Conservation (phyloP, 192 early-diverging fungal species). For the Coemansia sp. region DNA sequence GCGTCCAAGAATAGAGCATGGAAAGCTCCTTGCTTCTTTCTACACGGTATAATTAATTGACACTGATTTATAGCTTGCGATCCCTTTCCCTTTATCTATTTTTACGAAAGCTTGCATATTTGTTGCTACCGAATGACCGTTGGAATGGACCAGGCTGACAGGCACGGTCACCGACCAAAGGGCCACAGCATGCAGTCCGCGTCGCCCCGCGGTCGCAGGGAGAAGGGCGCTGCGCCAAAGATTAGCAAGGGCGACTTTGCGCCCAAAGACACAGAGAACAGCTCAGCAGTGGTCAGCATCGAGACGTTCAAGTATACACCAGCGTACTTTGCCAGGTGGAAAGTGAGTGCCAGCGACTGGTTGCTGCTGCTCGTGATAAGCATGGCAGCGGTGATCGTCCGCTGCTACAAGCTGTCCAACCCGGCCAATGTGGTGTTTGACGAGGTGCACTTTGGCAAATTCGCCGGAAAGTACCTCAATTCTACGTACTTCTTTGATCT, state of each 20-base stretch:
- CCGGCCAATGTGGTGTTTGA: slow-evolving; percentile 72
- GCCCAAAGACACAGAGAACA: background rate
- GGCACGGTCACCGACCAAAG: slow-evolving; percentile 22
- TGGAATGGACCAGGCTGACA: slow-evolving; percentile 20
- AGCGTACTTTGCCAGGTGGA: slow-evolving; percentile 31
- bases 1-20: background rate
- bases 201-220: background rate
- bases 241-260: slow-evolving; percentile 7
- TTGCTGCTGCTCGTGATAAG: slow-evolving; percentile 9
- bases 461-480: slow-evolving; percentile 85
- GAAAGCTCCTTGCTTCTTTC: no score
- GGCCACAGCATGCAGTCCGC: slow-evolving; percentile 32
- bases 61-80: background rate
- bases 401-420: slow-evolving; percentile 33
- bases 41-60: no score
- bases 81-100: background rate
- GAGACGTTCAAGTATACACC: slow-evolving; percentile 9
- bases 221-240: slow-evolving; percentile 4
- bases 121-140: slow-evolving; percentile 20
- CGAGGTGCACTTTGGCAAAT: slow-evolving; percentile 99
- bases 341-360: slow-evolving; percentile 20
- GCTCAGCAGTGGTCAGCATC: slow-evolving; percentile 3
- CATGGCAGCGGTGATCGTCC: slow-evolving; percentile 28
- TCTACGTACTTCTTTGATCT: slow-evolving; percentile 92
- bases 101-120: background rate